Evolutionary conservation across 2,329 filamentous ascomycete genomes (phyloP), one percentile per base, ranked within the genome.

Genomic region (Sporothrix mexicana): DNA sequence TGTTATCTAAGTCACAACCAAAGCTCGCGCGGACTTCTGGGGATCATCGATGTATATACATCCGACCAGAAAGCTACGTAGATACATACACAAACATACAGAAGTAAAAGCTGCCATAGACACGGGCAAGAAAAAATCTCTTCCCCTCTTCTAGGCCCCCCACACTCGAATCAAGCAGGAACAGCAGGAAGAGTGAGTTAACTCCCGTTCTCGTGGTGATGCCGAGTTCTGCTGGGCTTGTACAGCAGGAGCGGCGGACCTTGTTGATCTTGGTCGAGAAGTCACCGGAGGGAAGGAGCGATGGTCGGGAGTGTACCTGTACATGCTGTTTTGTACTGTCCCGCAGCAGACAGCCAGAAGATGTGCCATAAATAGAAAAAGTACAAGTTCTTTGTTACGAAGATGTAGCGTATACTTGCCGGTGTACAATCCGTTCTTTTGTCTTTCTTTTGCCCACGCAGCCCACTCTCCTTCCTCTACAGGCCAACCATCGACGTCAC

Each of bases 81-180:
- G 36, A 45, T 13, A 55, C 51, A 55, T n/a, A 20, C 20, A 62
- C 30, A 43, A 7, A 20, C 17, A 12, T 55, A 55, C 41, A 66
- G 20, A 5, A 17, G 43, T 7, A 66, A 25, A 30, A 9, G 3
- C 30, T 36, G 30, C 7, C 43, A 49, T 13, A 20, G n/a, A 69
- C 30, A 68, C 66, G 49, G 51, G 51, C 67, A 69, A 51, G 49
- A 69, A 57, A 41, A 43, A 59, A 69, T 57, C 51, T 57, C 67
- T 69, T 10, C 49, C 67, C 49, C 51, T 49, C 62, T 57, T 69
- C 51, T 25, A 23, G 41, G 20, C 7, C 59, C 59, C 59, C 59
- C 59, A 64, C 59, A 23, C 59, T n/a, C 10, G 59, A 64, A 64
- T 23, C 36, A 64, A 64, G 59, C 36, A 64, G 59, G 59, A 20